Conservation (phyloP, 768 basidiomycete species). For the Boletus subcaerulescens region DNA sequence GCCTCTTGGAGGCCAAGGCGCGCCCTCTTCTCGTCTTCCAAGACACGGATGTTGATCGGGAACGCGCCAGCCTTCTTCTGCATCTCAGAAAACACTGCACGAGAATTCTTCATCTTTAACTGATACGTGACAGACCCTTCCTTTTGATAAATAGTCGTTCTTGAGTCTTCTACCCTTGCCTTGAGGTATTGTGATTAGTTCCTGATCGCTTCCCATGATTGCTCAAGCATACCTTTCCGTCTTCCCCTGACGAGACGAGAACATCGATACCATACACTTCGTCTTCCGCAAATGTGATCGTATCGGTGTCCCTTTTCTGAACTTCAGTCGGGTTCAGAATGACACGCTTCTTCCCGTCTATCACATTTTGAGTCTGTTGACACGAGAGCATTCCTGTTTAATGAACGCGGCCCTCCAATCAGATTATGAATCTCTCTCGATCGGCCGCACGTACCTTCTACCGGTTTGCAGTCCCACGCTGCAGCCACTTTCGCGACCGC, state of each 20-base stretch:
- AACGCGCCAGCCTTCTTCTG: constrained; percentile 98
- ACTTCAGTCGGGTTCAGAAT: constrained; percentile 85
- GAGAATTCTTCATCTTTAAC: constrained; percentile 96
- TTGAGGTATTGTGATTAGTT: constrained; percentile 31
- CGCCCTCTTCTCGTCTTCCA: constrained; percentile 95
- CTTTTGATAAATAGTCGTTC: constrained; percentile 91
- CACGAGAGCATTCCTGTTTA: constrained; percentile 86
- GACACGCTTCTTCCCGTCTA: constrained; percentile 95
- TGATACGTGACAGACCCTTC: constrained; percentile 87
- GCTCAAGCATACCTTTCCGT: constrained; percentile 69
- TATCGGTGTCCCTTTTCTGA: constrained; percentile 84
- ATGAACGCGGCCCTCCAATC: not conserved
- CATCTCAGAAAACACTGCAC: constrained; percentile 94
- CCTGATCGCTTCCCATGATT: not conserved
- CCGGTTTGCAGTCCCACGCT: constrained; percentile 83
- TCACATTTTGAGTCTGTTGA: constrained; percentile 90
- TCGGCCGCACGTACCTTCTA: constrained; percentile 68
- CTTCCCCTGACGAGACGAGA: constrained; percentile 80
- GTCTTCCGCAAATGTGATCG: constrained; percentile 82
- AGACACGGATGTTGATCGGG: constrained; percentile 92
- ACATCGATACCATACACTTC: constrained; percentile 97
- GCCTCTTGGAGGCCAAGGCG: constrained; percentile 96
- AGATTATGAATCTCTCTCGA: not conserved
- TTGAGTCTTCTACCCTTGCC: constrained; percentile 86
- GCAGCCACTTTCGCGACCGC: constrained; percentile 70